Evolutionary conservation across 176 grass and related monocot genomes (phyloP).

Genomic region (Oryza officinalis): DNA sequence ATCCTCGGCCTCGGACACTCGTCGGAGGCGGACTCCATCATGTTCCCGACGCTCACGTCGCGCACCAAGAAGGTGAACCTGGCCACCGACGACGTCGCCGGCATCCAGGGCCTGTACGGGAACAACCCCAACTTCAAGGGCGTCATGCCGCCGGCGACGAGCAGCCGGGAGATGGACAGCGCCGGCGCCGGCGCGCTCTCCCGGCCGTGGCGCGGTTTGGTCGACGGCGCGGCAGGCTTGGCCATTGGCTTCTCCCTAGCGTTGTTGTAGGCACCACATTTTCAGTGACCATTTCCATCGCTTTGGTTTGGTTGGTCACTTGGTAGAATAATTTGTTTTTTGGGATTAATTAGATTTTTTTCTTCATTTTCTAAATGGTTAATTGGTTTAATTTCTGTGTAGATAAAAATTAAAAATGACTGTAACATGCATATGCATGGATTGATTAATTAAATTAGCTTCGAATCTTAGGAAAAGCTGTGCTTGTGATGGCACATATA

Average conservation of each 20-base stretch:
- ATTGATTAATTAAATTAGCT: neutral
- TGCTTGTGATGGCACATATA: neutral
- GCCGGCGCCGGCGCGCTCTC: neutral
- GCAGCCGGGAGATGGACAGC: constrained; percentile 64
- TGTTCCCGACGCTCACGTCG: constrained; percentile 76
- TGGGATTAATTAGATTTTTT: neutral
- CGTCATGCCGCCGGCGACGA: constrained; percentile 25
- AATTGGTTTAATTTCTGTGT: neutral
- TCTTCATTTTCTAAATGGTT: neutral
- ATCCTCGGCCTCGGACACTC: constrained; percentile 85
- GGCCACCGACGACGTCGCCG: constrained; percentile 57
- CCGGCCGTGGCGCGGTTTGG: neutral
- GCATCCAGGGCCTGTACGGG: constrained; percentile 79
- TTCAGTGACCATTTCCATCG: neutral
- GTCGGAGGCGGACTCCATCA: constrained; percentile 56
- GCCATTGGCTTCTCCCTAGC: constrained; percentile 16
- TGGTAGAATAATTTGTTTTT: too few species aligned
- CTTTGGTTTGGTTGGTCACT: neutral
- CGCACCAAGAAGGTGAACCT: constrained; percentile 73
- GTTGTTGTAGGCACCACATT: constrained; percentile 9
- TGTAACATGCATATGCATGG: too few species aligned
- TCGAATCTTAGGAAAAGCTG: neutral
- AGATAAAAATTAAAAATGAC: neutral
- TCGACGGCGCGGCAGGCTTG: constrained; percentile 5
- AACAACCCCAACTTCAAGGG: constrained; percentile 77